Percentiles rank a stretch among this genome's conserved stretches.
These are phyloP conservation scores for Penicillium cinerascens DNA, from an alignment of 495 filamentous ascomycete genomes.

Conservation along the genomic window DNA sequence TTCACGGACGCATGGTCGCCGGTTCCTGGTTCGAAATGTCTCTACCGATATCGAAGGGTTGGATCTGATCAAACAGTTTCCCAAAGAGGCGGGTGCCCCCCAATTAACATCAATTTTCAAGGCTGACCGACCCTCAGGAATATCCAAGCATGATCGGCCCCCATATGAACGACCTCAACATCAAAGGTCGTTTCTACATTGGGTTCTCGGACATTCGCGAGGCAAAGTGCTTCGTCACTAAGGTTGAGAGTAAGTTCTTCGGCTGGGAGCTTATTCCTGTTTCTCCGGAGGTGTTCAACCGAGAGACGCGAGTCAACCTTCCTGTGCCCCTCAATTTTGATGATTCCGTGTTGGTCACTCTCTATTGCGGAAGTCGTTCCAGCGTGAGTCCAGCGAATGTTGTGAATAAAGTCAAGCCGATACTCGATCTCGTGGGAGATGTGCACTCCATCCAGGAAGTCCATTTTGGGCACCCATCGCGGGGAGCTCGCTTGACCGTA, in stretches of 20 bases:
- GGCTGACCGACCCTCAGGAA: not conserved
- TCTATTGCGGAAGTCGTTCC: slow-evolving; percentile 2
- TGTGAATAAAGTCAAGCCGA: not conserved
- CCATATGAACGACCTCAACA: slow-evolving; percentile 1
- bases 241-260: not conserved
- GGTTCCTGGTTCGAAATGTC: slow-evolving; percentile 1
- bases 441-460: slow-evolving; percentile 4
- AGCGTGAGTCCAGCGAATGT: not conserved
- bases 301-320: not conserved
- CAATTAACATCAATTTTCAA: not conserved
- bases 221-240: not conserved
- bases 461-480: not conserved
- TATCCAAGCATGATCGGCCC: slow-evolving; percentile 3
- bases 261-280: slow-evolving; percentile 2
- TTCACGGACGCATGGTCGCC: not conserved
- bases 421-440: slow-evolving; percentile 5
- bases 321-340: slow-evolving; percentile 1
- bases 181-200: slow-evolving; percentile 7
- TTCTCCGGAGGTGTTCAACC: not conserved
- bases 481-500: not conserved
- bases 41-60: slow-evolving; percentile 2
- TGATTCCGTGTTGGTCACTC: slow-evolving; percentile 3
- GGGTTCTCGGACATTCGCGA: slow-evolving; percentile 7
- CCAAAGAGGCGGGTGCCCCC: not conserved
- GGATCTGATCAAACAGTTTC: not conserved